These are phyloP conservation scores for Fusarium sulawesiense DNA, from an alignment of 2,329 filamentous ascomycete species.

Conservation along the genomic window DNA sequence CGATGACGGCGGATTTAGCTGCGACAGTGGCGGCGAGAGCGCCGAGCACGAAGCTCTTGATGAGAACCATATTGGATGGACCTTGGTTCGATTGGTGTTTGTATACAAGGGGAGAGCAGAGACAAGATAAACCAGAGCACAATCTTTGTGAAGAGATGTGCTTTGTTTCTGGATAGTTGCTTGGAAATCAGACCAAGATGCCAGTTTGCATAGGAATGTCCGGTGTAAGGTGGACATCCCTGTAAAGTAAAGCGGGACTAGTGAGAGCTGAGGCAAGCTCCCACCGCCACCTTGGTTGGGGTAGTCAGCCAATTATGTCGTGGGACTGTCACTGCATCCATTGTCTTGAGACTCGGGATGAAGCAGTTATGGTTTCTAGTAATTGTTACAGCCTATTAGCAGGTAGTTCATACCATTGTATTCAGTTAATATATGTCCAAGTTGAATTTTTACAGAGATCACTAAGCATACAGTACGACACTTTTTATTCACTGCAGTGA, in stretches of 20 bases:
- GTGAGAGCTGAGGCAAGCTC: conserved; percentile 39
- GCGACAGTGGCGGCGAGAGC: conserved; percentile 66
- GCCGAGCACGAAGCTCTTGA: conserved; percentile 70
- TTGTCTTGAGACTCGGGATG: not conserved
- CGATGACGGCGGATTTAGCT: conserved; percentile 85
- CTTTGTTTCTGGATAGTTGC: conserved; percentile 30
- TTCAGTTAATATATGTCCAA: not conserved
- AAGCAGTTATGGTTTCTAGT: not conserved
- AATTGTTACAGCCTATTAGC: not conserved
- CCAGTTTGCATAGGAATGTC: conserved; percentile 47
- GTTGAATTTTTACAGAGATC: not conserved
- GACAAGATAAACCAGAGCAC: conserved; percentile 17
- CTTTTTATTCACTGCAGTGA: not conserved
- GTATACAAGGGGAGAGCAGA: not conserved
- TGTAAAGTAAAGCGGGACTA: conserved; percentile 35
- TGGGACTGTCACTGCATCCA: not conserved
- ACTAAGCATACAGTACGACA: not conserved
- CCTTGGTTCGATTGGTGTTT: not conserved
- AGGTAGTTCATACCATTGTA: not conserved
- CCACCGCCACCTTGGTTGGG: conserved; percentile 7
- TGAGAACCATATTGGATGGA: conserved; percentile 61
- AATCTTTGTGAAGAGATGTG: conserved; percentile 19
- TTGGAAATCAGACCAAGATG: conserved; percentile 48
- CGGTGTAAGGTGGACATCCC: conserved; percentile 32
- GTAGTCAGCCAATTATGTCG: not conserved